Evolutionary conservation across 148 eudicot genomes (phyloP).

Genomic region (Pharnaceum exiguum): DNA sequence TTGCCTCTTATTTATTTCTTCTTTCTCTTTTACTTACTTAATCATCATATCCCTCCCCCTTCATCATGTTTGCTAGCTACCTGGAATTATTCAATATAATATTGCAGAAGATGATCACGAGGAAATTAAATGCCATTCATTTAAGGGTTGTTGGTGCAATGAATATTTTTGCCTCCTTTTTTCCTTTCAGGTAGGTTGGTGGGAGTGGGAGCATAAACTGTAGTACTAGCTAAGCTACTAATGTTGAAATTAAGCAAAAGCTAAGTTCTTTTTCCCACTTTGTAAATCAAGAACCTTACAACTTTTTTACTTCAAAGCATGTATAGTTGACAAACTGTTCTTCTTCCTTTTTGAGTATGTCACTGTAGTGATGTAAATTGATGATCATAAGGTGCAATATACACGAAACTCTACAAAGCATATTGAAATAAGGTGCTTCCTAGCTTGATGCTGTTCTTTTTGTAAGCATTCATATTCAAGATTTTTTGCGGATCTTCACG

Average conservation of each 20-base stretch:
- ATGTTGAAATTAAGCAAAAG: background rate
- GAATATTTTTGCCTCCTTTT: conserved; percentile 15
- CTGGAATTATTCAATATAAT: conserved; percentile 7
- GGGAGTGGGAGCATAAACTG: conserved; percentile 17
- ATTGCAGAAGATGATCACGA: conserved; percentile 18
- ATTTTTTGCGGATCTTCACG: too few relatives aligned
- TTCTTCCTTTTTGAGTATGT: background rate
- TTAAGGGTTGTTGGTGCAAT: conserved; percentile 32
- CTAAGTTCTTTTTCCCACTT: background rate
- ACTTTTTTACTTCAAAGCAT: conserved; percentile 7
- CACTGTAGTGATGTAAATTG: background rate
- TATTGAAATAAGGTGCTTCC: too few relatives aligned
- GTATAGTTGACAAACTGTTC: background rate
- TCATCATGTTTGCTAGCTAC: background rate
- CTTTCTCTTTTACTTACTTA: conserved; percentile 6
- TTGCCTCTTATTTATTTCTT: background rate
- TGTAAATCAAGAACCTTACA: background rate
- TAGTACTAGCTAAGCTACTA: conserved; percentile 7
- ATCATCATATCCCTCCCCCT: background rate
- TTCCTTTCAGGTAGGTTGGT: conserved; percentile 21
- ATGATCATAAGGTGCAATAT: conserved; percentile 2
- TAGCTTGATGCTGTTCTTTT: too few relatives aligned
- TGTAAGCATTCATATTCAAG: too few relatives aligned
- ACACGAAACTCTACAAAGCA: too few relatives aligned
- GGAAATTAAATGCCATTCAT: conserved; percentile 17